Evolutionary conservation across 1,139 yeast species (phyloP), one percentile per base, ranked within the genome.

Genomic region (Sugiyamaella castrensis): DNA sequence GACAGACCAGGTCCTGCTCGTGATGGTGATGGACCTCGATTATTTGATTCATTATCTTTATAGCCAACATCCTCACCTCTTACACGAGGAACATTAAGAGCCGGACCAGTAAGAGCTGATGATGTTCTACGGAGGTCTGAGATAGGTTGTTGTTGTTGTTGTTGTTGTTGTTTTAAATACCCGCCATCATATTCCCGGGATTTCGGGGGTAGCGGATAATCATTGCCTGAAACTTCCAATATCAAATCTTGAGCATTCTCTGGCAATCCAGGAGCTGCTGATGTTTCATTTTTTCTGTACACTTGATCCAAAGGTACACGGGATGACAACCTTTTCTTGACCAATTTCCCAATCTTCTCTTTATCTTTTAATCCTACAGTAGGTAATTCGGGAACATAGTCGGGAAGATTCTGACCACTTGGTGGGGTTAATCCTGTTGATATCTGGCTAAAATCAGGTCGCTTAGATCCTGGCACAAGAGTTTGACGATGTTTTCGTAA

Each of bases 401-500:
- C 55, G 28, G 53, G 54, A 40, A 54, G 48, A 10, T 40, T 44
- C 8, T 52, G 49, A 11, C 43, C 48, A 12, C 45, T 35, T n/a
- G 48, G 52, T n/a, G 51, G 51, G 12, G 43, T 15, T 15, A 35
- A n/a, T 12, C 40, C 46, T 12, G 46, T 19, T 19, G 24, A 19
- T 10, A 46, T 27, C 19, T 40, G 36, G 31, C 41, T 36, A n/a
- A 43, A 34, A 16, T 43, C 51, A 8, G 47, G 47, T 19, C 47
- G 38, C 29, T 47, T 46, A 7, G 28, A 37, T 36, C 37, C 48
- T 3, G 65, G 57, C 7, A 57, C 45, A 32, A 63, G 44, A 27
- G 66, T 64, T 54, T 62, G 67, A 19, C 67, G 53, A 44, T 64
- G 66, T 50, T 61, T 60, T 37, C 68, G 54, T 53, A 64, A 50